phyloP scores from a whole-genome alignment of 2,329 filamentous ascomycete species.

The Calycina herbarum region DNA sequence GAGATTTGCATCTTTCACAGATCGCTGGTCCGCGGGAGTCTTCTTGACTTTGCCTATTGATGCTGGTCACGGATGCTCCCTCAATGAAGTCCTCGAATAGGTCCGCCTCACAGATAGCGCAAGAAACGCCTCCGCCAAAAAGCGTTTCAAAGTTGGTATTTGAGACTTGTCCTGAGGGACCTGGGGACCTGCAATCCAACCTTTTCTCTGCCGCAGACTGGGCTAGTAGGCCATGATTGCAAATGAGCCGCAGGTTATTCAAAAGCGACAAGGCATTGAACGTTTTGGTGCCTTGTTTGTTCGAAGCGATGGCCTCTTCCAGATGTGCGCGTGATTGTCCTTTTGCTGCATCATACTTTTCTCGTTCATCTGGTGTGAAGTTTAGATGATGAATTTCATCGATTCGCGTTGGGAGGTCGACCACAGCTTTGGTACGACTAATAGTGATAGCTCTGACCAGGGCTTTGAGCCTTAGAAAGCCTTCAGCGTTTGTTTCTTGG shows the following conservation, averaged over 20 bases:
- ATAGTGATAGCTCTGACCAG: slow-evolving; percentile 6
- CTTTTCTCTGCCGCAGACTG: neutral
- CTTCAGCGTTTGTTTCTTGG: slow-evolving; percentile 6
- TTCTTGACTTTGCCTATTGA: neutral
- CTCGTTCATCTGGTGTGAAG: slow-evolving; percentile 13
- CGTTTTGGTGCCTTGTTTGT: neutral
- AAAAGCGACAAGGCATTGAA: slow-evolving; percentile 4
- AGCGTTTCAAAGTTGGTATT: neutral
- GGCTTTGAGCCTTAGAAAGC: slow-evolving; percentile 15
- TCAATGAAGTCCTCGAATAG: slow-evolving; percentile 1
- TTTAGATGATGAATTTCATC: slow-evolving; percentile 14
- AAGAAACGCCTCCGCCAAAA: neutral
- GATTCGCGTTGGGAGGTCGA: slow-evolving; percentile 12
- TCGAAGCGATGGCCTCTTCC: slow-evolving; percentile 6
- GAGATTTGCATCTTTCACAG: neutral
- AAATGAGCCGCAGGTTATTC: slow-evolving; percentile 10
- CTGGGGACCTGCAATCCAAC: neutral
- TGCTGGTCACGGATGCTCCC: neutral
- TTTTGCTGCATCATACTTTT: slow-evolving; percentile 13
- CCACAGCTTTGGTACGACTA: slow-evolving; percentile 11
- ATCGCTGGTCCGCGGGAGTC: neutral
- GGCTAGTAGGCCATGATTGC: slow-evolving; percentile 15
- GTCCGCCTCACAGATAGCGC: neutral
- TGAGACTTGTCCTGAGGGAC: neutral
- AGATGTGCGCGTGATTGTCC: neutral